These are phyloP conservation scores for Pleurotus ostreatus DNA, from an alignment of 768 basidiomycete species.

Conservation along the genomic window DNA sequence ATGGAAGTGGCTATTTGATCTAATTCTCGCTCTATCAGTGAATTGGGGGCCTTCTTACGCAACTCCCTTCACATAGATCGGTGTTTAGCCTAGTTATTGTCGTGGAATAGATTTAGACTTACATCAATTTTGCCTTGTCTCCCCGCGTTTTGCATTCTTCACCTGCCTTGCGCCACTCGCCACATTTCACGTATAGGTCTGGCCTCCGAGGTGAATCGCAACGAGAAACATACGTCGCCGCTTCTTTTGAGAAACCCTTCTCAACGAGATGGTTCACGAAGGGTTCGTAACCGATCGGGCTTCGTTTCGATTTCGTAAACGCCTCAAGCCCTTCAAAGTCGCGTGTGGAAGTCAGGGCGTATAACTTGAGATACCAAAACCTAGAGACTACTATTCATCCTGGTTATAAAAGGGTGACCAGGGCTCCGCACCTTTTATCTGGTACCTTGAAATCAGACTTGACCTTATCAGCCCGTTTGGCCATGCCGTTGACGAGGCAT, in stretches of 20 bases:
- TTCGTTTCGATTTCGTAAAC: conserved; percentile 84
- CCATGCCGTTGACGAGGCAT: conserved; percentile 74
- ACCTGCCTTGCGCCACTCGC: conserved; percentile 87
- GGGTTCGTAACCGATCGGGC: conserved; percentile 93
- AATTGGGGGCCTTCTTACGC: conserved; percentile 72
- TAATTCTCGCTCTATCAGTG: conserved; percentile 74
- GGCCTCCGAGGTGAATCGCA: conserved; percentile 83
- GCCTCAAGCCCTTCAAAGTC: conserved; percentile 86
- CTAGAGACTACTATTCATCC: conserved; percentile 32
- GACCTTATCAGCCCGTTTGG: conserved; percentile 86
- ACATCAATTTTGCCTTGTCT: conserved; percentile 85
- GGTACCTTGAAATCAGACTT: conserved; percentile 90
- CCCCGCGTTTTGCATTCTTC: conserved; percentile 87
- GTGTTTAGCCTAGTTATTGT: conserved; percentile 8
- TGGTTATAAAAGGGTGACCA: not conserved
- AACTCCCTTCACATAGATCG: conserved; percentile 50
- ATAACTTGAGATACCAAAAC: conserved; percentile 91
- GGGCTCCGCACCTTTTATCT: conserved; percentile 74
- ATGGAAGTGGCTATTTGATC: conserved; percentile 61
- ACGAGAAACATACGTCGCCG: conserved; percentile 68
- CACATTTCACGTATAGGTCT: conserved; percentile 86
- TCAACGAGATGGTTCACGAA: conserved; percentile 79
- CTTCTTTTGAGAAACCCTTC: conserved; percentile 74
- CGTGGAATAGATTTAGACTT: conserved; percentile 28
- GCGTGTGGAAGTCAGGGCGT: conserved; percentile 70